These are phyloP conservation scores for Bipolaris cookei DNA, from an alignment of 2,329 filamentous ascomycete genomes.

Conservation along the genomic window DNA sequence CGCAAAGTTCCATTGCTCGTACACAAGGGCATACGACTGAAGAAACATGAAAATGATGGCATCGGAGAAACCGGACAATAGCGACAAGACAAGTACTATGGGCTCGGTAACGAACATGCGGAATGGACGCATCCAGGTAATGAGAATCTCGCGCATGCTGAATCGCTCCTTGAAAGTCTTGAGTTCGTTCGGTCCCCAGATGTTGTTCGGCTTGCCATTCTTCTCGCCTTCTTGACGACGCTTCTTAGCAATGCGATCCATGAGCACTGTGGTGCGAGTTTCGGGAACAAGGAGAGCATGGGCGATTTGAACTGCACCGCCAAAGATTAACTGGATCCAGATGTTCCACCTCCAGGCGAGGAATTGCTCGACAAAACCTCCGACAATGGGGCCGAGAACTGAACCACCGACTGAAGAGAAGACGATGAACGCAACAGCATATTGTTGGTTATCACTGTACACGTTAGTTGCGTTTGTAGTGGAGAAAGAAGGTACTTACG, in stretches of 20 bases:
- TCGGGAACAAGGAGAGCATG: conserved; percentile 77
- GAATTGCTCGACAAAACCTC: conserved; percentile 73
- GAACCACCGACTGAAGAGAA: conserved; percentile 82
- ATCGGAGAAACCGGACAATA: conserved; percentile 77
- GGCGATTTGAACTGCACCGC: conserved; percentile 69
- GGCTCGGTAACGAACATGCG: conserved; percentile 78
- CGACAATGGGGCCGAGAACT: conserved; percentile 77
- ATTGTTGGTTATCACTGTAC: conserved; percentile 62
- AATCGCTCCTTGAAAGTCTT: conserved; percentile 46
- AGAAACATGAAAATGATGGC: conserved; percentile 82
- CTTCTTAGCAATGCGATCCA: conserved; percentile 80
- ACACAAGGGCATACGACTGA: conserved; percentile 72
- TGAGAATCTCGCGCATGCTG: conserved; percentile 49
- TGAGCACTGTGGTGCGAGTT: conserved; percentile 76
- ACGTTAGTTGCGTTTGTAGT: not conserved
- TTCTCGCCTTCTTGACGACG: conserved; percentile 68
- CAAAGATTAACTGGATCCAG: conserved; percentile 86
- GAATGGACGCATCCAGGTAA: conserved; percentile 67
- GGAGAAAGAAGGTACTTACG: conserved; percentile 33
- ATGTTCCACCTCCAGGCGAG: conserved; percentile 79
- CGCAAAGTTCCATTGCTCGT: conserved; percentile 69
- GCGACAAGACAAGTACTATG: conserved; percentile 72
- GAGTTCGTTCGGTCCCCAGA: conserved; percentile 79
- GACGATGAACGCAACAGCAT: conserved; percentile 70
- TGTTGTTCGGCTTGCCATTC: conserved; percentile 63